These are phyloP conservation scores for Ceratobasidium sp. DNA, from an alignment of 1,284 basidiomycete species.

Conservation along the genomic window DNA sequence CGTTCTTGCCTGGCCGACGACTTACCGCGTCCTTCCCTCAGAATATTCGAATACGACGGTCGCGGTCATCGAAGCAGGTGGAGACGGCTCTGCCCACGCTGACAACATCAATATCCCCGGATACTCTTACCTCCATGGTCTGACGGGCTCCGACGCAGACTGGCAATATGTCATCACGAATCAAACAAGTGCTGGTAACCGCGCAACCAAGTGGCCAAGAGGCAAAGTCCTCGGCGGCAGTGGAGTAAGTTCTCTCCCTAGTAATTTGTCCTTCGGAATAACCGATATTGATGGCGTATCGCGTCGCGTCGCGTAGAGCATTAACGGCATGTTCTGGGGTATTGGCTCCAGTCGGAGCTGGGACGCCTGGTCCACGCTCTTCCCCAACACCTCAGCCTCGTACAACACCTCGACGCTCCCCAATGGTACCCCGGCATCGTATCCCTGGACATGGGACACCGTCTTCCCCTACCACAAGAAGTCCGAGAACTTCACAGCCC, in stretches of 20 bases:
- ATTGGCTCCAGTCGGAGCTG: slow-evolving; percentile 27
- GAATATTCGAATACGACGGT: slow-evolving; percentile 62
- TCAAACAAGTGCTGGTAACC: slow-evolving; percentile 52
- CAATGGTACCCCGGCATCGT: slow-evolving; percentile 33
- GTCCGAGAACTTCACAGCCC: slow-evolving; percentile 60
- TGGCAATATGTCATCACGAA: slow-evolving; percentile 59
- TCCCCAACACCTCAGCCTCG: slow-evolving; percentile 23
- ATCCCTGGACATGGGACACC: slow-evolving; percentile 25
- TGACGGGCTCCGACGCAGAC: slow-evolving; percentile 57
- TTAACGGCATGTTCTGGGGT: slow-evolving; percentile 61
- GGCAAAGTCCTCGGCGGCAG: slow-evolving; percentile 61
- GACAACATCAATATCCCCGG: slow-evolving; percentile 58
- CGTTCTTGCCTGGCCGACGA: not conserved
- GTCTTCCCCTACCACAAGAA: slow-evolving; percentile 47
- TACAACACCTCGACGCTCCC: slow-evolving; percentile 37
- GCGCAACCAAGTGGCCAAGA: slow-evolving; percentile 56
- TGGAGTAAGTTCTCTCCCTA: slow-evolving; percentile 50
- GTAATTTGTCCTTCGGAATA: not conserved
- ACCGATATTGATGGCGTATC: not conserved
- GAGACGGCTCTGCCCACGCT: slow-evolving; percentile 56
- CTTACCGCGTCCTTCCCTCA: slow-evolving; percentile 46
- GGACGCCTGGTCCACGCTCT: slow-evolving; percentile 37
- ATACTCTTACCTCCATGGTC: slow-evolving; percentile 56
- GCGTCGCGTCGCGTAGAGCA: slow-evolving; percentile 37
- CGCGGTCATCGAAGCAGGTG: slow-evolving; percentile 62